phyloP scores from a whole-genome alignment of 164 flowering plant species.

The Vitis cinerea region DNA sequence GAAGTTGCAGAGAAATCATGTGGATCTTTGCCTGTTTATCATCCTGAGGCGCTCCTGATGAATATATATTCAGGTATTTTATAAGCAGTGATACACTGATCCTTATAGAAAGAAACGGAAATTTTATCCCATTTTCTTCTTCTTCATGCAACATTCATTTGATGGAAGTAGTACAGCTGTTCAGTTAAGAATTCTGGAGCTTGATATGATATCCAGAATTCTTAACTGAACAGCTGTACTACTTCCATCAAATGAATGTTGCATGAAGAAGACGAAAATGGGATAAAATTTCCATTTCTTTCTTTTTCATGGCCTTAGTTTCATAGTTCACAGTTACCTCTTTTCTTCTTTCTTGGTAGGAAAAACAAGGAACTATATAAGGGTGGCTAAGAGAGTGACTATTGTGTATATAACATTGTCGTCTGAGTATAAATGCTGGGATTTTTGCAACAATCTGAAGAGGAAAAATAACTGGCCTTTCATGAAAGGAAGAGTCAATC shows the following conservation, averaged over 20 bases:
- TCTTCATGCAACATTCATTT: background rate
- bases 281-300: background rate
- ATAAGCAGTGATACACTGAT: no score
- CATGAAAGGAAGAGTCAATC: background rate
- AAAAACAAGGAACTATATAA: no score
- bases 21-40: constrained; percentile 68
- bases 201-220: background rate
- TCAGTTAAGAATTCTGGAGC: background rate
- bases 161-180: background rate
- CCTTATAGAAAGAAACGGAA: background rate
- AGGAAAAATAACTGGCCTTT: background rate
- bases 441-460: background rate
- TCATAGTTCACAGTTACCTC: background rate
- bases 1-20: constrained; percentile 52
- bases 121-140: background rate
- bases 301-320: background rate
- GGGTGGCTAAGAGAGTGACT: no score
- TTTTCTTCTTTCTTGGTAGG: no score
- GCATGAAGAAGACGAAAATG: background rate
- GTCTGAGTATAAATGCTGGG: background rate
- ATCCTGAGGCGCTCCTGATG: constrained; percentile 68
- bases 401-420: background rate
- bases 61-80: constrained; percentile 72
- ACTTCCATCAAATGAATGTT: background rate
- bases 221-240: background rate